A percentile compares a stretch with the other conserved stretches of the same genome.
Conservation (phyloP, 1,284 basidiomycete genomes). For the Ceratobasidium sp. region DNA sequence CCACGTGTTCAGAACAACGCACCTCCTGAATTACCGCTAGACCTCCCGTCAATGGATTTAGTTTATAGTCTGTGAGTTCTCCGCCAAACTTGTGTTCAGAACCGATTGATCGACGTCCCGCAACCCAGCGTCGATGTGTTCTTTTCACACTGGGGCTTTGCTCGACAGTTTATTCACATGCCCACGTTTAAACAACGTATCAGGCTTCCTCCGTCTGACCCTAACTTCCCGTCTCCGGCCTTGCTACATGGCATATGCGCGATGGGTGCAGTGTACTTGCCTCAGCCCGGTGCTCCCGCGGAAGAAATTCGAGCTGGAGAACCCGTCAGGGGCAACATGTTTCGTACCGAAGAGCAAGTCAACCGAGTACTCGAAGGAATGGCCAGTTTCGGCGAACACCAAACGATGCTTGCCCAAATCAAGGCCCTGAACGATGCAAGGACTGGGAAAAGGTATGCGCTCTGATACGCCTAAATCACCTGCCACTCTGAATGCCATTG, state of each 20-base stretch:
- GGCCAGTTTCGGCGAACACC: slow-evolving; percentile 42
- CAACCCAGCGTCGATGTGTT: slow-evolving; percentile 29
- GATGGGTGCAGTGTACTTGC: slow-evolving; percentile 31
- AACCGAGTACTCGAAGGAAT: slow-evolving; percentile 32
- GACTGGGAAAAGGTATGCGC: slow-evolving; percentile 29
- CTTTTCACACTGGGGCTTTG: slow-evolving; percentile 40
- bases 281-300: slow-evolving; percentile 32
- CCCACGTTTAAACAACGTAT: slow-evolving; percentile 42
- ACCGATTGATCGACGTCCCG: background rate
- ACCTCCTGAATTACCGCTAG: slow-evolving; percentile 24
- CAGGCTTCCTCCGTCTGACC: slow-evolving; percentile 29
- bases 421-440: slow-evolving; percentile 41
- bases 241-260: slow-evolving; percentile 34
- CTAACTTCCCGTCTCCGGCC: slow-evolving; percentile 28
- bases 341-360: slow-evolving; percentile 40
- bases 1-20: background rate
- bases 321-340: slow-evolving; percentile 34
- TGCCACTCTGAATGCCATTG: background rate
- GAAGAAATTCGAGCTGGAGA: slow-evolving; percentile 32
- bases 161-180: slow-evolving; percentile 25
- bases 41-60: slow-evolving; percentile 40
- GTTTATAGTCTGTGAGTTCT: slow-evolving; percentile 38
- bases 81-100: background rate
- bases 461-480: background rate
- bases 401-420: slow-evolving; percentile 38